Percentiles rank a stretch among this genome's conserved stretches.
phyloP scores from a whole-genome alignment of 106 monocot genomes.

The Iris macrosiphon region DNA sequence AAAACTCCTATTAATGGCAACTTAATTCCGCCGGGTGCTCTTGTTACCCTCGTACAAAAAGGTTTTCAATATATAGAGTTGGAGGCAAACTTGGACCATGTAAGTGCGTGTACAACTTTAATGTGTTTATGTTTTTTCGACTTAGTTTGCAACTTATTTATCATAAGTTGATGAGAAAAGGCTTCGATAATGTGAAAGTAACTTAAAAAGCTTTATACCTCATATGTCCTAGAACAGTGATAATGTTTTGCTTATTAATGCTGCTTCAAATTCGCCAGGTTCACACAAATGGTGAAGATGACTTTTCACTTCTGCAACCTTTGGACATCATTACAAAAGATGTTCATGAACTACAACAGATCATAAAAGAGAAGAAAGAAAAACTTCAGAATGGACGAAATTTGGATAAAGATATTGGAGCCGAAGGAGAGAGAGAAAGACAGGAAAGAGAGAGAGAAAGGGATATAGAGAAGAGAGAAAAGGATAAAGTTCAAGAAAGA shows the following conservation, averaged over 20 bases:
- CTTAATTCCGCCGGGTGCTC: constrained; percentile 80
- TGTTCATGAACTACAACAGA: constrained; percentile 59
- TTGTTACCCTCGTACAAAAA: constrained; percentile 93
- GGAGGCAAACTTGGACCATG: constrained; percentile 75
- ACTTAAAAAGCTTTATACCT: background rate
- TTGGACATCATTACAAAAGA: constrained; percentile 92
- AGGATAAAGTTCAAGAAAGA: constrained; percentile 48
- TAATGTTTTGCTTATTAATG: constrained; percentile 4
- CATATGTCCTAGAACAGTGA: background rate
- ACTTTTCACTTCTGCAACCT: constrained; percentile 87
- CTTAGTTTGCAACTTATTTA: too few relatives aligned
- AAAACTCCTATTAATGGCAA: constrained; percentile 75
- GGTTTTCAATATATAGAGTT: constrained; percentile 93
- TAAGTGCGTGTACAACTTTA: constrained; percentile 19
- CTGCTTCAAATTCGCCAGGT: constrained; percentile 34
- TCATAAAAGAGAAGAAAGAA: constrained; percentile 76
- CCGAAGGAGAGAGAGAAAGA: constrained; percentile 56
- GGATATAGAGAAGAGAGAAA: constrained; percentile 31
- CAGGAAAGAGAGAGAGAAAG: constrained; percentile 42
- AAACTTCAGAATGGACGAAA: constrained; percentile 35
- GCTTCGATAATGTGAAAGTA: too few relatives aligned
- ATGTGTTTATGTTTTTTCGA: too few relatives aligned
- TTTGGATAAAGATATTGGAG: constrained; percentile 23
- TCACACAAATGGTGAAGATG: constrained; percentile 52
- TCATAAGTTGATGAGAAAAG: too few relatives aligned